Base-by-base conservation (phyloP, 2,329 filamentous ascomycete species). In the Beauveria australis region DNA sequence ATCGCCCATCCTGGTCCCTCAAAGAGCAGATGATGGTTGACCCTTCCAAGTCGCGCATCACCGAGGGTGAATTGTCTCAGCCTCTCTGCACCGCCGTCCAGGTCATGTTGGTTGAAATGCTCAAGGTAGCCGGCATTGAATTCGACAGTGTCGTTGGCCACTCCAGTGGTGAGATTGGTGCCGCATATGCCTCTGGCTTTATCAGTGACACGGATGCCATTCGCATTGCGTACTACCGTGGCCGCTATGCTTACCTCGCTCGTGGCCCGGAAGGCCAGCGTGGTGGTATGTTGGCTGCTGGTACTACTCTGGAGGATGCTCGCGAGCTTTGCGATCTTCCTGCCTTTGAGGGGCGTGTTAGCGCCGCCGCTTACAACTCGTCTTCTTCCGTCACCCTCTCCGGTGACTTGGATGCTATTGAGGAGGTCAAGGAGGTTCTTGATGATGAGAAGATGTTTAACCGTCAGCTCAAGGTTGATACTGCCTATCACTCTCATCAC, bases 91-190 rank as follows among this genome's bases (percentile, higher is more conserved):
- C 71, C 1, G 71, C 67, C 0, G 40, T 73, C 0, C 67, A 73
- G 56, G 62, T 71, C 3, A 61, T 67, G 2, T 58, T 73, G 1
- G 66, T 72, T 7, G 67, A 72, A 8, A 59, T 70, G 1, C 63
- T 73, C 0, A 43, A 60, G 0, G 62, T 66, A 0, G 72, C 72
- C 5, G 72, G 72, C 3, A 59, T 80, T 19, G 49, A 56, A 0
- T 71, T 76, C 6, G 43, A 62, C 2, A 71, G 70, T 1, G 76
- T 78, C 0, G 71, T 79, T 3, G 79, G 79, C 2, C 79, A 81
- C 64, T 80, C 78, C 0, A 78, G 75, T 0, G 79, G 79, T 2
- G 79, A 82, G 63, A 81, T 81, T 18, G 78, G 68, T 0, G 79
- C 79, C 0, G 80, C 77, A 0, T 83, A 80, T 63, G 78, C 79